Evolutionary conservation across 2,329 filamentous ascomycete genomes (phyloP).

Genomic region (Talaromyces rugulosus): DNA sequence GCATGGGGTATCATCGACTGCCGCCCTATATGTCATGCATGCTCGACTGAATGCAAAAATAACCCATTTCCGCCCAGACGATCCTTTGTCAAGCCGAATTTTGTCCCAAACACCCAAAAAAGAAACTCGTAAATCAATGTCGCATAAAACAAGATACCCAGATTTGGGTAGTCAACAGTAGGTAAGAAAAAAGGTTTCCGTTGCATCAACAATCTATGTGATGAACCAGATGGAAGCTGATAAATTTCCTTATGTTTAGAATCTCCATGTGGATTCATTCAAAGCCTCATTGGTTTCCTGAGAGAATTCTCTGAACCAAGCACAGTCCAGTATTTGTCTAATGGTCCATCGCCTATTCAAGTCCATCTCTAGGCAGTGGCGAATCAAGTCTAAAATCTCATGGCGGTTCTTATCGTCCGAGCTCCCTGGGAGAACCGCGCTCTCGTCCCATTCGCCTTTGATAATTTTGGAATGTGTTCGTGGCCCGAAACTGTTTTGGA

Average conservation of each 20-base stretch:
- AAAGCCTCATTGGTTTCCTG: slow-evolving; percentile 28
- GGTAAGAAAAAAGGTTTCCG: not conserved
- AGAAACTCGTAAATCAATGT: not conserved
- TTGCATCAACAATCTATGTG: not conserved
- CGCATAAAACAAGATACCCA: not conserved
- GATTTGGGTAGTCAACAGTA: not conserved
- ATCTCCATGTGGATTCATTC: slow-evolving; percentile 30
- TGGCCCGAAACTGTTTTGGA: slow-evolving; percentile 57
- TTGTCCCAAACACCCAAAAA: not conserved
- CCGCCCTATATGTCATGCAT: not conserved
- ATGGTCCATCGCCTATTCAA: slow-evolving; percentile 54
- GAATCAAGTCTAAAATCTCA: slow-evolving; percentile 54
- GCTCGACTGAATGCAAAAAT: not conserved
- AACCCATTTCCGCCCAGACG: slow-evolving; percentile 6
- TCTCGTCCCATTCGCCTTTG: slow-evolving; percentile 55
- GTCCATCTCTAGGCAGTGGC: slow-evolving; percentile 58
- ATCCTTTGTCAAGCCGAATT: slow-evolving; percentile 13
- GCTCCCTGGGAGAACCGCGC: slow-evolving; percentile 43
- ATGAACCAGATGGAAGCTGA: not conserved
- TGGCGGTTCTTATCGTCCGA: slow-evolving; percentile 32
- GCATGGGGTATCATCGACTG: slow-evolving; percentile 30
- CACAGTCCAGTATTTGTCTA: slow-evolving; percentile 50
- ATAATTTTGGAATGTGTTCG: slow-evolving; percentile 58
- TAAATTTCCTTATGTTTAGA: slow-evolving; percentile 19
- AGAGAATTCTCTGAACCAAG: slow-evolving; percentile 49